phyloP scores from a whole-genome alignment of 2,329 filamentous ascomycete species.

The Ophiostoma novo-ulmi region DNA sequence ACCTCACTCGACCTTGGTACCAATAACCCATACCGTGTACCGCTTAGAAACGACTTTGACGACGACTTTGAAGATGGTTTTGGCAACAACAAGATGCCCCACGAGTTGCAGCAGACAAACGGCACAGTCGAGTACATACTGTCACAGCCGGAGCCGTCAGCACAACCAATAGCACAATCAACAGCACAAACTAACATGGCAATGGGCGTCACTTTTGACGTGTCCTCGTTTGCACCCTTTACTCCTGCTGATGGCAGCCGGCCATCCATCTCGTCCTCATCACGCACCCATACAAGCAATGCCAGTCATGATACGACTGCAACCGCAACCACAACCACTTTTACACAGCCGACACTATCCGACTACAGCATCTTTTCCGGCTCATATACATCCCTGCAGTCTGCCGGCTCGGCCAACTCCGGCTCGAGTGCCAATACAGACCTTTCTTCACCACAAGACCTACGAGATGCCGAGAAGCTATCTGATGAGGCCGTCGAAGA shows the following conservation, averaged over 20 bases:
- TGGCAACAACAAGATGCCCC: neutral
- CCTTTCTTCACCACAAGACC: neutral
- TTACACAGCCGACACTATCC: neutral
- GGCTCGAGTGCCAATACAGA: neutral
- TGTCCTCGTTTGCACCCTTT: neutral
- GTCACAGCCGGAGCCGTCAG: neutral
- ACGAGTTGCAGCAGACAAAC: neutral
- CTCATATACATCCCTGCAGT: neutral
- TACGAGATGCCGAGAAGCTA: neutral
- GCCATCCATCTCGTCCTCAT: neutral
- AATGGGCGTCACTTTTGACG: neutral
- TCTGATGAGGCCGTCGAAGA: constrained; percentile 8
- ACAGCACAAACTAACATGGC: neutral
- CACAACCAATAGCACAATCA: neutral
- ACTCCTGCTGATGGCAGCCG: neutral
- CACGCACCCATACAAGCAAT: neutral
- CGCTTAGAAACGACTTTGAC: neutral
- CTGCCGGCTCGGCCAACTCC: neutral
- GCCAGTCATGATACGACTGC: neutral
- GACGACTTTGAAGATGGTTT: neutral
- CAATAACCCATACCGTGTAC: neutral
- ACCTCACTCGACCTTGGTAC: neutral
- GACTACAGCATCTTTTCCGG: constrained; percentile 9
- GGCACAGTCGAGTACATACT: neutral
- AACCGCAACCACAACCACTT: neutral